phyloP scores from a whole-genome alignment of 305 asterid species.

The Fraxinus ornus region DNA sequence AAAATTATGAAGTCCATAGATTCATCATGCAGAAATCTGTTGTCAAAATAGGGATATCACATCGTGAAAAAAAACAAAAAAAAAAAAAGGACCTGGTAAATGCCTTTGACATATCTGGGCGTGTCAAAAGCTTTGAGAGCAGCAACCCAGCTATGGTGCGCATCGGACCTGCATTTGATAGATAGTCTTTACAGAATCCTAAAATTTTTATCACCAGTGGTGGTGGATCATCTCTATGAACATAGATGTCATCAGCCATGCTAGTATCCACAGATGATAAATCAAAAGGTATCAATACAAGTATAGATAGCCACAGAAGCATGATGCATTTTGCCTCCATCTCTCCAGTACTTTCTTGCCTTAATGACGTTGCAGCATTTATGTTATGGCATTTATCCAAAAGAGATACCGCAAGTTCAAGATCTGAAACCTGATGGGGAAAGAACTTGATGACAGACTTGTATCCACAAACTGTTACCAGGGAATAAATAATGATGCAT shows the following conservation, averaged over 20 bases:
- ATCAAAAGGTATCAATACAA: constrained; percentile 95
- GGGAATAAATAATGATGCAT: constrained; percentile 69
- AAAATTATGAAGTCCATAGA: not conserved
- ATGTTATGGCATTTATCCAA: constrained; percentile 72
- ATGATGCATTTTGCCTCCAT: constrained; percentile 89
- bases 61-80: not conserved
- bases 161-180: constrained; percentile 95
- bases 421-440: constrained; percentile 95
- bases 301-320: constrained; percentile 89
- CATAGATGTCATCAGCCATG: constrained; percentile 39
- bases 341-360: constrained; percentile 99
- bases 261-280: constrained; percentile 89
- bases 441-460: constrained; percentile 91
- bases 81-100: constrained; percentile 53
- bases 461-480: constrained; percentile 93
- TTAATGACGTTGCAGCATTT: constrained; percentile 59
- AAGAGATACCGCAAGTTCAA: constrained; percentile 90
- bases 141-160: constrained; percentile 82
- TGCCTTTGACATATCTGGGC: constrained; percentile 89
- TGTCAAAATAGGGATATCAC: not conserved
- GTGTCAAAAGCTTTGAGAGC: constrained; percentile 87
- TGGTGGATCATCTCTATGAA: constrained; percentile 54
- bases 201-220: constrained; percentile 77
- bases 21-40: constrained; percentile 13
- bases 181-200: constrained; percentile 71